These are phyloP conservation scores for Candida adriatica DNA, from an alignment of 805 yeast species.

Conservation along the genomic window DNA sequence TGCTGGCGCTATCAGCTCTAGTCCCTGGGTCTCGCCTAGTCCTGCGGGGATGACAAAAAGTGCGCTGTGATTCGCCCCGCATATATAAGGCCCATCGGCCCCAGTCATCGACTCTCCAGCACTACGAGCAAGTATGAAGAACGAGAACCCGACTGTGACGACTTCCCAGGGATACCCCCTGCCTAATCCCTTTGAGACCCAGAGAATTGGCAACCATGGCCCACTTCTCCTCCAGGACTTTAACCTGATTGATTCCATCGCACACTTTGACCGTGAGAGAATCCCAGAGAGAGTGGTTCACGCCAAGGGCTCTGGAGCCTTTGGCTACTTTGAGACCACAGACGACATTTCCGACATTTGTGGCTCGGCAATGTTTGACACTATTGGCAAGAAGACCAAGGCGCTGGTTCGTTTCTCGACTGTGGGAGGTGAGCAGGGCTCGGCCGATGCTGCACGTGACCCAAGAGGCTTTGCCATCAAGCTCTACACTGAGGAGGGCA, in stretches of 20 bases:
- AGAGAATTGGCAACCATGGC: conserved; percentile 68
- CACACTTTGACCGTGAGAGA: conserved; percentile 86
- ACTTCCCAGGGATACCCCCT: conserved; percentile 76
- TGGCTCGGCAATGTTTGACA: conserved; percentile 60
- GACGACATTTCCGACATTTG: conserved; percentile 75
- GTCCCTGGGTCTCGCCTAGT: too few relatives aligned
- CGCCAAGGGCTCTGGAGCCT: conserved; percentile 92
- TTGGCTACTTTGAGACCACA: conserved; percentile 79
- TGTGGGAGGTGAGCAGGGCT: conserved; percentile 80
- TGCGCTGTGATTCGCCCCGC: background rate
- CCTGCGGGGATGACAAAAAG: too few relatives aligned
- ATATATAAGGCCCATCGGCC: background rate
- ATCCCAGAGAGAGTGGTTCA: conserved; percentile 92
- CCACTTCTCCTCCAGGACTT: conserved; percentile 79
- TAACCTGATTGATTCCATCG: conserved; percentile 70
- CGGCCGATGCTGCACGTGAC: conserved; percentile 80
- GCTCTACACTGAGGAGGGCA: conserved; percentile 79
- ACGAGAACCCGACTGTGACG: conserved; percentile 49
- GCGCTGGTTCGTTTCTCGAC: conserved; percentile 74
- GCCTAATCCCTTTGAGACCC: conserved; percentile 69
- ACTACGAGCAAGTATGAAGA: too few relatives aligned
- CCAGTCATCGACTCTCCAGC: background rate
- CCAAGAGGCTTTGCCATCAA: conserved; percentile 83
- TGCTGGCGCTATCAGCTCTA: too few relatives aligned
- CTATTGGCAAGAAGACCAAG: conserved; percentile 75